Base-by-base conservation (phyloP, 768 basidiomycete genomes). In the Xerocomus spinulosus region DNA sequence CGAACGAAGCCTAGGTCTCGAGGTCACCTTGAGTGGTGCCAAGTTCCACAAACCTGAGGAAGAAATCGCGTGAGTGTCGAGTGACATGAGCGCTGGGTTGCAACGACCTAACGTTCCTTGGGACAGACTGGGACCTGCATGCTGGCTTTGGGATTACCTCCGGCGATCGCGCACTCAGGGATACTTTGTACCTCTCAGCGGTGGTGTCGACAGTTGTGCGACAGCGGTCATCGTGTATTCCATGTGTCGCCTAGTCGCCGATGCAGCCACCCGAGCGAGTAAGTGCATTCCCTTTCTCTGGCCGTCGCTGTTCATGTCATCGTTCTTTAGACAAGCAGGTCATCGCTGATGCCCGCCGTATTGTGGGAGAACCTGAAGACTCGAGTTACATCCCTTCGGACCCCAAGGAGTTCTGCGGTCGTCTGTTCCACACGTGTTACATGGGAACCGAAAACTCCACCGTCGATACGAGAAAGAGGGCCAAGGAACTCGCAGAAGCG, bases 71-170 rank as follows among this genome's bases (percentile, higher is more conserved):
- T 96, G 60, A 57, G 91, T 49, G 36, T 36, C 26, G n/a, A n/a
- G n/a, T n/a, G n/a, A n/a, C 10, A 28, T 10, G 26, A 5, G 10
- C 26, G 26, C 26, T 28, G 26, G 5, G 6, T 26, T 12, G 1
- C 12, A 2, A 33, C 25, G 25, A 35, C 39, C 56, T 17, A 50
- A 40, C n/a, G 26, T 17, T 43, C 21, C 1, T 23, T 35, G 15
- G 5, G 13, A 23, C 52, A 97, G 95, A 3, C 73, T 98, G 3
- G 96, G 96, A 5, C 96, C 96, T 7, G 96, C 95, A 14, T 98
- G 96, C 62, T 99, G 96, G 96, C 75, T 99, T n/a, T 99, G 96
- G 96, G 96, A 99, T 64, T 99, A 98, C 61, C 81, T 99, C 25
- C 79, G 96, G 30, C 82, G 96, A 36, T 98, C 95, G 5, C 76